Evolutionary conservation across 1,284 basidiomycete species (phyloP), one percentile per base, ranked within the genome.

Genomic region (Trametes polyzona): DNA sequence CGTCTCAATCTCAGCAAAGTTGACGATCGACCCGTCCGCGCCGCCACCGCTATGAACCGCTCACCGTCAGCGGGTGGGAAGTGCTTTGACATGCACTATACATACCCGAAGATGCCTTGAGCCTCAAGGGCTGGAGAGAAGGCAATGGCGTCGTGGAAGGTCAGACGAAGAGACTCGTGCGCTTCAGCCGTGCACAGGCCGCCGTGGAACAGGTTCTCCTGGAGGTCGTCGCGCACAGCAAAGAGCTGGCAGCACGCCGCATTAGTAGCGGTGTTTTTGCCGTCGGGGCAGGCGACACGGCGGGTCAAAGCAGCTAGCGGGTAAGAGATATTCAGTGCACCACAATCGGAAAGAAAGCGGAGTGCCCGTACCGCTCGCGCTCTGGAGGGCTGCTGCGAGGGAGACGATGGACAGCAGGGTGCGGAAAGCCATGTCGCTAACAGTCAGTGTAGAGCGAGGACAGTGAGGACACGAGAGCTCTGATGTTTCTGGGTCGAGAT

Each of bases 171-270:
- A 32, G 65, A 58, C 55, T 71, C 69, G 53, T 67, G 70, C 17
- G 64, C 66, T n/a, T 71, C 65, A 27, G 68, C 65, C 3, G 67
- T 65, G 47, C 68, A 66, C 35, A 46, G 44, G 24, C 51, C 55
- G 54, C 53, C 53, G 30, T 74, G 72, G 64, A 75, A 75, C 10
- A 77, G 67, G 58, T 74, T 70, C 29, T 63, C 39, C 59, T 76
- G 75, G 43, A 77, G 64, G 40, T 73, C 71, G 24, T 74, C 71
- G 14, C 72, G 66, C 23, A 75, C 61, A 24, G 73, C 68, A 68
- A 75, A 76, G 39, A 68, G 62, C 50, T 66, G 58, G 61, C 75
- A 76, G 63, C 76, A 77, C 16, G 73, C 74, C 17, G 63, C 69
- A 55, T 76, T 74, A 2, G 71, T 66, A 9, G 71, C 74, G 11